Base-by-base conservation (phyloP, 1,139 yeast species). In the Casaregolazyma suthepensis region DNA sequence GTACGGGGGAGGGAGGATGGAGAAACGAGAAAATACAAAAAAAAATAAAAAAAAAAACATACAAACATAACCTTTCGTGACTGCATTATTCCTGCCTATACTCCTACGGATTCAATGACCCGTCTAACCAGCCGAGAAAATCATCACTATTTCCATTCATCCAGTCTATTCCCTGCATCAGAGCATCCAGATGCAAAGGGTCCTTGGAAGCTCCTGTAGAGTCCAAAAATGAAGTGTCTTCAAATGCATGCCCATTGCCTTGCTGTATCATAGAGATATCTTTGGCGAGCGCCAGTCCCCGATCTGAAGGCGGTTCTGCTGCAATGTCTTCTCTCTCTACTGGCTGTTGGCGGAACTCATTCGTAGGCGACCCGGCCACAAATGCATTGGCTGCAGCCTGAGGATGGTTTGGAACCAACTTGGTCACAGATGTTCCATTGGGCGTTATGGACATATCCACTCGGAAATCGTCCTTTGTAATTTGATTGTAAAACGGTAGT, bases 101-200 rank as follows among this genome's bases (percentile, higher is more conserved):
- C 13, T 9, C 17, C 7, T 15, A 52, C 18, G 82, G 82, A 4
- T 79, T 80, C 82, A 79, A 77, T 58, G 79, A 79, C 63, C 76
- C 82, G 66, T 90, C 96, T 74, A 90, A 86, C 96, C 96, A 91
- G n/a, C 97, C 97, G 51, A 91, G 74, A 66, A 91, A 85, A 66
- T 90, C 97, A 66, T 90, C 97, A 56, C 81, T 81, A 53, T 81
- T 85, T 12, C 78, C 78, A 61, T 87, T 88, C 71, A 83, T 82
- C 96, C 96, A 88, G 35, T 89, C 91, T 50, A 83, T 81, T 20
- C 90, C 85, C 63, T 88, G 96, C 70, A 75, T 87, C 78, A 68
- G 84, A 12, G 67, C 65, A 52, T 63, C 72, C 45, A 69, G 58
- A 72, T 69, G 66, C 12, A 64, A 57, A 1, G 69, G 69, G 53